Evolutionary conservation across 2,329 filamentous ascomycete genomes (phyloP).

Genomic region (Emergomyces orientalis): DNA sequence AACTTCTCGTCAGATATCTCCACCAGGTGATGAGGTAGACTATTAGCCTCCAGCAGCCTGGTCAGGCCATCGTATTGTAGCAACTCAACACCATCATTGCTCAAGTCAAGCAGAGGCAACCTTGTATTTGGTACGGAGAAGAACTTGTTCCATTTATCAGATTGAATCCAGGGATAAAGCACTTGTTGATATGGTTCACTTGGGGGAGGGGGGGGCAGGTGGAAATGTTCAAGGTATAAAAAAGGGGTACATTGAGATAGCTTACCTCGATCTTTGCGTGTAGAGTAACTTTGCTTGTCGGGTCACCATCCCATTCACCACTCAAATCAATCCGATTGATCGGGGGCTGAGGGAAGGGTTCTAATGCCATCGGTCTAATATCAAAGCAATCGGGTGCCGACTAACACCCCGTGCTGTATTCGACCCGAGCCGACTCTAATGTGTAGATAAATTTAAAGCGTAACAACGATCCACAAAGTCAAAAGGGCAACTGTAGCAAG

Average conservation of each 20-base stretch:
- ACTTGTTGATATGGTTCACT: background rate
- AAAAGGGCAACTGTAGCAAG: background rate
- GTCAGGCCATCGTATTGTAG: background rate
- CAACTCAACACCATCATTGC: constrained; percentile 1
- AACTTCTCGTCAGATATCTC: background rate
- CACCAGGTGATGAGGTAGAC: background rate
- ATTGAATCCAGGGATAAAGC: background rate
- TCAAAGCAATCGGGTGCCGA: background rate
- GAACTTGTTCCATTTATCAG: constrained; percentile 2
- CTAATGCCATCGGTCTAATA: background rate
- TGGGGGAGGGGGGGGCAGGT: background rate
- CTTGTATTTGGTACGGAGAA: background rate
- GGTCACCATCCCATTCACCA: constrained; percentile 26
- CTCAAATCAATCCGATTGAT: constrained; percentile 25
- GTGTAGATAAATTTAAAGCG: background rate
- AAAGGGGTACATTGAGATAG: too few species aligned
- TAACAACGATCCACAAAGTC: background rate
- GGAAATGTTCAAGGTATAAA: background rate
- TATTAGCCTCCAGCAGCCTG: background rate
- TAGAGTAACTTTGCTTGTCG: constrained; percentile 19
- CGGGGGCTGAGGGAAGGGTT: constrained; percentile 1
- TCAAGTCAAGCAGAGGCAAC: constrained; percentile 4
- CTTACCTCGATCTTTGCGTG: constrained; percentile 26
- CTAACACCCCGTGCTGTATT: background rate
- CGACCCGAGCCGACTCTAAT: too few species aligned